phyloP scores from a whole-genome alignment of 2,329 filamentous ascomycete species.

The Sporothrix pseudoabietina region DNA sequence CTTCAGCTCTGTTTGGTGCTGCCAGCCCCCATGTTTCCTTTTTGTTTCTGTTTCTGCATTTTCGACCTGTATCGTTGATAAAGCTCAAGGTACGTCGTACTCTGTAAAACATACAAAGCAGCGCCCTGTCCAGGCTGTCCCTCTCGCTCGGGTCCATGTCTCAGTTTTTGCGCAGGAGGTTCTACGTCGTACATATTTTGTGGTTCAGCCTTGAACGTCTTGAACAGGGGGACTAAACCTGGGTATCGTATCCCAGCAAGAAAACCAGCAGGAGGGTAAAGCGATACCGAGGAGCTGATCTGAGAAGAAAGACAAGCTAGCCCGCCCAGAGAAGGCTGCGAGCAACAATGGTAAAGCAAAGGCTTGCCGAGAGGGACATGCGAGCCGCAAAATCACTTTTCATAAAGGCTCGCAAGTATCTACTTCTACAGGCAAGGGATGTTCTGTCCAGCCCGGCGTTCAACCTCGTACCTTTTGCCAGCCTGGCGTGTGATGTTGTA shows the following conservation, averaged over 20 bases:
- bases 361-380: not conserved
- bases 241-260: not conserved
- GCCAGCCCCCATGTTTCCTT: not conserved
- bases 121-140: not conserved
- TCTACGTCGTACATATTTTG: not conserved
- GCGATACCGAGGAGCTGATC: not conserved
- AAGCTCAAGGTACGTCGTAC: not conserved
- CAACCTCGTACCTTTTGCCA: not conserved
- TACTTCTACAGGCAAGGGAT: not conserved
- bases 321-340: not conserved
- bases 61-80: not conserved
- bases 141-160: conserved; percentile 2
- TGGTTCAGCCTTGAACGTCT: not conserved
- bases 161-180: not conserved
- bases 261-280: not conserved
- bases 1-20: not conserved
- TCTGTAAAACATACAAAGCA: not conserved
- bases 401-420: not conserved
- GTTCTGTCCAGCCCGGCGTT: not conserved
- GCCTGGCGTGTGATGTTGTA: not conserved
- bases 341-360: too few relatives aligned
- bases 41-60: not conserved
- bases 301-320: not conserved
- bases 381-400: not conserved
- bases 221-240: not conserved